phyloP scores from a whole-genome alignment of 2,329 filamentous ascomycete genomes.

The Claviceps purpurea region DNA sequence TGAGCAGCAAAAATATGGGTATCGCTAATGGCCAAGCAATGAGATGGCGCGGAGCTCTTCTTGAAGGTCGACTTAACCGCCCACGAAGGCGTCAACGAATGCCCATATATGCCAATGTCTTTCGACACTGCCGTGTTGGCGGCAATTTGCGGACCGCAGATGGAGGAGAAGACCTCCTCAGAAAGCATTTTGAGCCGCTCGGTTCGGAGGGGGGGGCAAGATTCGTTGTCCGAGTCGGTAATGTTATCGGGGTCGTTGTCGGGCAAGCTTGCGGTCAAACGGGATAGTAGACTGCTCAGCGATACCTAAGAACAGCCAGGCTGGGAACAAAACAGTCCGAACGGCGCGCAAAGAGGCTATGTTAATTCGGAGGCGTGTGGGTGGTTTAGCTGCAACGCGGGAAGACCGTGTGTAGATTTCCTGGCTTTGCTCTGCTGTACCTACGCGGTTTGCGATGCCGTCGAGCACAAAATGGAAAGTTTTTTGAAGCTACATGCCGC shows the following conservation, averaged over 20 bases:
- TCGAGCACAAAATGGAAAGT: background rate
- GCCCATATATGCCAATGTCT: constrained; percentile 77
- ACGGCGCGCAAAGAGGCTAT: background rate
- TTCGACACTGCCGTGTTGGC: constrained; percentile 53
- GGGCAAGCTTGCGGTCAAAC: background rate
- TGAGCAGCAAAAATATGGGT: constrained; percentile 88
- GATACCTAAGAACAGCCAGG: background rate
- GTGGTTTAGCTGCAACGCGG: background rate
- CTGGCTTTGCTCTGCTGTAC: background rate
- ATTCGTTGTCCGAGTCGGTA: background rate
- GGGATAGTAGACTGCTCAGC: background rate
- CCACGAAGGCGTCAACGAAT: constrained; percentile 66
- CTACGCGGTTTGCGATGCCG: background rate
- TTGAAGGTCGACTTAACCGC: constrained; percentile 72
- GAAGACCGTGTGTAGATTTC: background rate
- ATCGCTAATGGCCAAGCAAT: constrained; percentile 66
- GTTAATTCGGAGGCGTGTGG: background rate
- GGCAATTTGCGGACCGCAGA: constrained; percentile 42
- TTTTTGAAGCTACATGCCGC: background rate
- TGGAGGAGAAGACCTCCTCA: constrained; percentile 46
- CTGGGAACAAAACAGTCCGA: background rate
- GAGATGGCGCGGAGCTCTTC: constrained; percentile 71
- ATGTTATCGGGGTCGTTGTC: background rate
- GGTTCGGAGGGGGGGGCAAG: background rate
- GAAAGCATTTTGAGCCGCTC: constrained; percentile 33